Evolutionary conservation across 805 yeast species (phyloP).

Genomic region (Candida chilensis): DNA sequence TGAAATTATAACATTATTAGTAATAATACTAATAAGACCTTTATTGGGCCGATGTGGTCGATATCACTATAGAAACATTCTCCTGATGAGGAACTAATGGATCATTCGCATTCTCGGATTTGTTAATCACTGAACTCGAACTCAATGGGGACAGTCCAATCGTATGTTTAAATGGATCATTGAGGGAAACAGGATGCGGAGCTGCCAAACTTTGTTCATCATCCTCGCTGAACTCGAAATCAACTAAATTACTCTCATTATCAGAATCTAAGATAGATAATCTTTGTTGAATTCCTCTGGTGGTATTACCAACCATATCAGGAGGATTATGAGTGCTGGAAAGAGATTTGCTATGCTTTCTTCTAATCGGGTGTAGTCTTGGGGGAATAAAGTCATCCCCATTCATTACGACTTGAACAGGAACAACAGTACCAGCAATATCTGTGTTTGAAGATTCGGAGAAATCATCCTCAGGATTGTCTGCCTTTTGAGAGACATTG

Average conservation of each 20-base stretch:
- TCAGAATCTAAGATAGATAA: slow-evolving; percentile 38
- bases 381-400: slow-evolving; percentile 1
- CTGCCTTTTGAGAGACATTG: slow-evolving; percentile 2
- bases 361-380: slow-evolving; percentile 5
- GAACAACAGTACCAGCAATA: slow-evolving; percentile 9
- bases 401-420: slow-evolving; percentile 2
- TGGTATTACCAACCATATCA: slow-evolving; percentile 27
- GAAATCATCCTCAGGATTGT: not conserved
- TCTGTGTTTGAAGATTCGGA: slow-evolving; percentile 3
- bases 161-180: slow-evolving; percentile 2
- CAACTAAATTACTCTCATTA: slow-evolving; percentile 25
- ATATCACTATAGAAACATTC: slow-evolving; percentile 2
- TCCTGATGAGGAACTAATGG: slow-evolving; percentile 2
- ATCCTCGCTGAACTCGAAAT: slow-evolving; percentile 20
- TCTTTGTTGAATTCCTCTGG: slow-evolving; percentile 20
- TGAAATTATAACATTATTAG: too few species aligned
- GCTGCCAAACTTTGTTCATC: slow-evolving; percentile 6
- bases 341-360: slow-evolving; percentile 25
- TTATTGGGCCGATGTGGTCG: too few species aligned
- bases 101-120: not conserved
- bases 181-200: slow-evolving; percentile 3
- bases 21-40: too few species aligned
- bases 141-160: slow-evolving; percentile 1
- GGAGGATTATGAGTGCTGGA: slow-evolving; percentile 18
- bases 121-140: slow-evolving; percentile 1